These are phyloP conservation scores for Usnea hakonensis DNA, from an alignment of 495 filamentous ascomycete genomes.

Conservation along the genomic window DNA sequence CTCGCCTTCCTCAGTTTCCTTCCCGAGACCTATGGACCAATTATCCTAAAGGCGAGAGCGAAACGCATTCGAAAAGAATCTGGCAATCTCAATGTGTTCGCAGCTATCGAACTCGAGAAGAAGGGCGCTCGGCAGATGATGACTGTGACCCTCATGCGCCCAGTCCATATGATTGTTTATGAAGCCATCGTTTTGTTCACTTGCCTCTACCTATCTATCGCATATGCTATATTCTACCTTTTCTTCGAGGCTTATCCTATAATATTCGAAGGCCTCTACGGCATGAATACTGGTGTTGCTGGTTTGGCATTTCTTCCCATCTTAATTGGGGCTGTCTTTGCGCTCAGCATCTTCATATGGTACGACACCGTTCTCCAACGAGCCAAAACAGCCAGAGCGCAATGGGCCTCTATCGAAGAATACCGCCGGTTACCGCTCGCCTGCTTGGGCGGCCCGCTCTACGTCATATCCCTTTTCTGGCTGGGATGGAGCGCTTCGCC, in stretches of 20 bases:
- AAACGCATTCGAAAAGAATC: slow-evolving; percentile 58
- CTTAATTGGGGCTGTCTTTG: slow-evolving; percentile 22
- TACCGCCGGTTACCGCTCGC: slow-evolving; percentile 56
- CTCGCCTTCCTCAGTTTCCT: slow-evolving; percentile 44
- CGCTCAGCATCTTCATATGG: slow-evolving; percentile 25
- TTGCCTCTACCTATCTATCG: slow-evolving; percentile 59
- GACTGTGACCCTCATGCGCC: slow-evolving; percentile 41
- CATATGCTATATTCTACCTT: slow-evolving; percentile 67
- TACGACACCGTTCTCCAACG: slow-evolving; percentile 28
- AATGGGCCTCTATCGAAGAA: slow-evolving; percentile 39
- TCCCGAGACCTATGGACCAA: slow-evolving; percentile 64
- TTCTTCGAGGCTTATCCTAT: slow-evolving; percentile 64
- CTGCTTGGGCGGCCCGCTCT: slow-evolving; percentile 55
- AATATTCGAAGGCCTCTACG: slow-evolving; percentile 47
- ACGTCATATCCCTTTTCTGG: slow-evolving; percentile 61
- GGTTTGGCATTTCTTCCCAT: slow-evolving; percentile 40
- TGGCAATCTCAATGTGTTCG: slow-evolving; percentile 42
- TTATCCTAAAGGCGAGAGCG: slow-evolving; percentile 57
- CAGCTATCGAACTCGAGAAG: slow-evolving; percentile 41
- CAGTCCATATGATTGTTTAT: slow-evolving; percentile 38
- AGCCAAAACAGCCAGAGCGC: slow-evolving; percentile 20
- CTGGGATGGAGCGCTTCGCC: slow-evolving; percentile 56
- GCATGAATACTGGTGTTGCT: slow-evolving; percentile 33
- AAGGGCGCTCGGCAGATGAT: slow-evolving; percentile 38
- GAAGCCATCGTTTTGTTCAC: slow-evolving; percentile 60